Base-by-base conservation (phyloP, 2,329 filamentous ascomycete species). In the Amauroascus niger region DNA sequence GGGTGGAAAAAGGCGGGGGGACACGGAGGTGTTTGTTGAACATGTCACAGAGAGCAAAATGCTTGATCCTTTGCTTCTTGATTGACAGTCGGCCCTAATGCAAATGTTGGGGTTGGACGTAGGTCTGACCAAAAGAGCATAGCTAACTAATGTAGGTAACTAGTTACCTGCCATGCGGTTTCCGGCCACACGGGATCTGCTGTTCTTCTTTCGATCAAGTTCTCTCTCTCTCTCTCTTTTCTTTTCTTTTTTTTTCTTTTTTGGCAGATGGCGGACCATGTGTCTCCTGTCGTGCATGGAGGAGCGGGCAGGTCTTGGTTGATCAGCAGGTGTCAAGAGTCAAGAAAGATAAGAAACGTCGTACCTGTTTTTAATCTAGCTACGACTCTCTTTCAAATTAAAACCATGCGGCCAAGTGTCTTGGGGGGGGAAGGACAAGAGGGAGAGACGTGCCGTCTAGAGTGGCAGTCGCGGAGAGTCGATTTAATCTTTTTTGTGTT, bases 201-300 rank as follows among this genome's bases (percentile, higher is more conserved):
- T 30, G 26, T 30, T 30, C 26, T 18, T 32, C 28, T 6, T 40
- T n/a, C 4, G 18, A 22, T 43, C 40, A 43, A n/a, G n/a, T 39
- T 39, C 6, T 18, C n/a, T n/a, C n/a, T n/a, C n/a, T n/a, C n/a
- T n/a, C n/a, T n/a, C n/a, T n/a, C n/a, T n/a, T n/a, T n/a, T n/a
- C n/a, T n/a, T n/a, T n/a, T n/a, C n/a, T n/a, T n/a, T n/a, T n/a
- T n/a, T n/a, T n/a, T n/a, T n/a, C n/a, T n/a, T n/a, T n/a, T n/a
- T n/a, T n/a, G n/a, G 35, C 41, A 28, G 40, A 43, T 46, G 28
- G 44, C 45, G 18, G 37, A 48, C 45, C 45, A 48, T 48, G 45
- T 48, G 45, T 37, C 45, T 37, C 45, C 2, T 28, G 6, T 32
- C 24, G 32, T 22, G 30, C 30, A 37, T 48, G n/a, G 24, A 48